Evolutionary conservation across 495 filamentous ascomycete genomes (phyloP).

Genomic region (Penicillium egyptiacum): DNA sequence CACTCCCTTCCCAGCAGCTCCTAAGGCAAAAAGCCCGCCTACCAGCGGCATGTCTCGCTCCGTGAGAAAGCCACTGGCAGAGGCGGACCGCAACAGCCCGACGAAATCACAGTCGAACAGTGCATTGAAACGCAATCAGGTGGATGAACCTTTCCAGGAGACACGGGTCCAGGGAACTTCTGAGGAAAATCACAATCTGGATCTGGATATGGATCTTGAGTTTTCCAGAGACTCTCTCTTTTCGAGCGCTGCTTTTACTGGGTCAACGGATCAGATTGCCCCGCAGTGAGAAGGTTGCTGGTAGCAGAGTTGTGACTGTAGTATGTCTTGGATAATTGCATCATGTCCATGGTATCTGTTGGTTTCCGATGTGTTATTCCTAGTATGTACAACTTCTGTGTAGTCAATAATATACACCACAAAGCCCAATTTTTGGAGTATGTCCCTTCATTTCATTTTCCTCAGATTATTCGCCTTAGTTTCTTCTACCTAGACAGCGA

Average conservation of each 20-base stretch:
- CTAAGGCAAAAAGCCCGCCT: background rate
- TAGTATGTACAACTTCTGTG: background rate
- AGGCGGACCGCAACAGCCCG: conserved; percentile 33
- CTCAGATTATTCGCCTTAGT: background rate
- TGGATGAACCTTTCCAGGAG: conserved; percentile 10
- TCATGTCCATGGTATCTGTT: background rate
- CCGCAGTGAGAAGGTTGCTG: background rate
- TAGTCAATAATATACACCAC: background rate
- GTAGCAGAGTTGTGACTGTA: too few species aligned
- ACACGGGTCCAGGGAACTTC: conserved; percentile 5
- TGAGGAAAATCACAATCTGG: conserved; percentile 32
- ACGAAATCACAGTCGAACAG: conserved; percentile 21
- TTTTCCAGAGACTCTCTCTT: conserved; percentile 42
- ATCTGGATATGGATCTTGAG: conserved; percentile 42
- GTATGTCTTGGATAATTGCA: background rate
- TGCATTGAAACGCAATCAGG: conserved; percentile 13
- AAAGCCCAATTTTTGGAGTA: background rate
- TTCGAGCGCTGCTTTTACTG: conserved; percentile 36
- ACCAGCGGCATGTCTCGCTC: background rate
- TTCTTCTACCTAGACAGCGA: background rate
- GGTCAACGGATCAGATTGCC: conserved; percentile 22
- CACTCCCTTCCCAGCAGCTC: background rate
- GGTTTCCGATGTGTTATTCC: background rate
- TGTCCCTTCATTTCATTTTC: background rate
- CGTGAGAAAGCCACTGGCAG: conserved; percentile 22